Evolutionary conservation across 768 basidiomycete species (phyloP).

Genomic region (Lactarius sp.): DNA sequence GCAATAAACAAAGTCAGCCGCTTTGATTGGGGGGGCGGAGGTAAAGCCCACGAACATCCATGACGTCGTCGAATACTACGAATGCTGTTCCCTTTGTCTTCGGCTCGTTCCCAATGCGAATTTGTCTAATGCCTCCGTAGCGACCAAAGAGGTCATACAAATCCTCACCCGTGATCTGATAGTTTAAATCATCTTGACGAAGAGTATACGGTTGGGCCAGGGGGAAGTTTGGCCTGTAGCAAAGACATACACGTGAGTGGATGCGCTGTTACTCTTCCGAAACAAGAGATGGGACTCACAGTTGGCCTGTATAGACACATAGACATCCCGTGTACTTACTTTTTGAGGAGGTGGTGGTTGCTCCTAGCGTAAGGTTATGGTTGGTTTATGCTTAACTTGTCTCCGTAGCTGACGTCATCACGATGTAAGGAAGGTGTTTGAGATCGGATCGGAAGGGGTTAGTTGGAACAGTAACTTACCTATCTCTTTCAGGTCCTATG

Average conservation of each 20-base stretch:
- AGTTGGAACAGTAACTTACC: no score
- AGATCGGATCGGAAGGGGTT: no score
- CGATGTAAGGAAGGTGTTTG: background rate
- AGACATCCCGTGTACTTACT: conserved; percentile 43
- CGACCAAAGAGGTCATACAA: conserved; percentile 96
- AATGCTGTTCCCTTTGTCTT: conserved; percentile 97
- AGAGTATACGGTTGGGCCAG: conserved; percentile 87
- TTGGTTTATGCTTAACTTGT: background rate
- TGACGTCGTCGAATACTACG: conserved; percentile 93
- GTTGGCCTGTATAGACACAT: conserved; percentile 66
- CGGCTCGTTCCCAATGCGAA: conserved; percentile 85
- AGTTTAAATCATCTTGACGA: conserved; percentile 92
- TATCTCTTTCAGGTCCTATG: no score
- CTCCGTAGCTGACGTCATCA: background rate
- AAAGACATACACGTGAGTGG: background rate
- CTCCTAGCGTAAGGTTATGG: background rate
- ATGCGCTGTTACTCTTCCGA: background rate
- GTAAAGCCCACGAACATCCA: conserved; percentile 61
- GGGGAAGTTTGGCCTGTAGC: conserved; percentile 75
- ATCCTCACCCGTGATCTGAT: conserved; percentile 89
- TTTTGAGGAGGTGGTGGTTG: background rate
- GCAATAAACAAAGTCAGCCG: conserved; percentile 20
- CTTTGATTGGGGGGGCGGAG: background rate
- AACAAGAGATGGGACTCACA: conserved; percentile 37
- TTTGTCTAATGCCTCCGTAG: conserved; percentile 94